Conservation (phyloP, 208 protist genomes). For the Leishmania braziliensis region DNA sequence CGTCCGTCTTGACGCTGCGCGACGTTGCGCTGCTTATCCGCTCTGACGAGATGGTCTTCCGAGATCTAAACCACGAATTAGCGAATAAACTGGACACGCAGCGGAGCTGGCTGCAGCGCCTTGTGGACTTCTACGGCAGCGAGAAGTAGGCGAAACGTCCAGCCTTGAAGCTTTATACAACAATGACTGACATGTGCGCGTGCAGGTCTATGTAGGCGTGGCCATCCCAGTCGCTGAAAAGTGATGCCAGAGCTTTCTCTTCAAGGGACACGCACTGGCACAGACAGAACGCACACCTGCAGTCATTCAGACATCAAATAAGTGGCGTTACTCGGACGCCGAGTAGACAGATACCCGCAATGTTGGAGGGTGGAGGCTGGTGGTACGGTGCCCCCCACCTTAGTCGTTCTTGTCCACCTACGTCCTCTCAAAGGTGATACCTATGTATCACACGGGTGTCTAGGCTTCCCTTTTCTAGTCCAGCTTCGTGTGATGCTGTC, state of each 20-base stretch:
- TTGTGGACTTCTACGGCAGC: neutral
- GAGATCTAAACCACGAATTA: constrained; percentile 58
- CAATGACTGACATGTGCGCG: neutral
- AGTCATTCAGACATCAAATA: neutral
- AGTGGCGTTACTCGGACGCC: neutral
- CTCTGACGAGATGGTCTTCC: constrained; percentile 79
- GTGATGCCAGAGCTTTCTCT: neutral
- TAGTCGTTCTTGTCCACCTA: neutral
- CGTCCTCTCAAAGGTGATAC: neutral
- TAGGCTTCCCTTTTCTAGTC: neutral
- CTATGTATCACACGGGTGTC: neutral
- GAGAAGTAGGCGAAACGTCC: neutral
- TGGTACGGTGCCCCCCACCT: neutral
- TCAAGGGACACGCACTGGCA: neutral
- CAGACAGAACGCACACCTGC: neutral
- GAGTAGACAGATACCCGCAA: neutral
- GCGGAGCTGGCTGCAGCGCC: constrained; percentile 22
- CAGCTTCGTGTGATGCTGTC: neutral
- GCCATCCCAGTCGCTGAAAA: neutral
- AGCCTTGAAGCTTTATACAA: neutral
- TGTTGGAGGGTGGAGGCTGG: neutral
- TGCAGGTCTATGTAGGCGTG: neutral
- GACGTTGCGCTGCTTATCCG: constrained; percentile 73
- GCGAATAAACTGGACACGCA: constrained; percentile 54
- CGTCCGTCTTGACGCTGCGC: constrained; percentile 47